A percentile compares a stretch with the other conserved stretches of the same genome.
These are phyloP conservation scores for Penicillium sp. DNA, from an alignment of 2,329 filamentous ascomycete genomes.

Conservation along the genomic window DNA sequence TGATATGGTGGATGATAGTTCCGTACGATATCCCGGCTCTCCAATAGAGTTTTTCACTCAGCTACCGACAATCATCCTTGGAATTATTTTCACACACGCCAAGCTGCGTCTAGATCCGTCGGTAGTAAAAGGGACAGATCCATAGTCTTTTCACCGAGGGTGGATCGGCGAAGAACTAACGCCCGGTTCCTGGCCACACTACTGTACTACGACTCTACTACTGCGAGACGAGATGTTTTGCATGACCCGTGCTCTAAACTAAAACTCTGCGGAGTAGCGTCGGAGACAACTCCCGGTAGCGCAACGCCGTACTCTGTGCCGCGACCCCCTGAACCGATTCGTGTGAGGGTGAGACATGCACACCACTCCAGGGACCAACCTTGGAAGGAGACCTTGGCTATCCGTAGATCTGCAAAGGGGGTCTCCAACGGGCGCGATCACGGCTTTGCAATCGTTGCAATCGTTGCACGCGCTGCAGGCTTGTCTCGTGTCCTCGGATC, in stretches of 20 bases:
- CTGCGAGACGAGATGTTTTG: constrained; percentile 20
- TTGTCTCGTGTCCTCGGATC: not conserved
- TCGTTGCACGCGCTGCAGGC: no score
- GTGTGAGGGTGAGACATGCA: constrained; percentile 22
- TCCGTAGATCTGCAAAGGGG: not conserved
- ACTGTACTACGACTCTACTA: constrained; percentile 21
- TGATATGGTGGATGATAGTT: not conserved
- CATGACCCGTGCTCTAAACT: constrained; percentile 7
- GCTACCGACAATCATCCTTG: no score
- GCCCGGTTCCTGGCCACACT: constrained; percentile 9
- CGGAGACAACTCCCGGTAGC: constrained; percentile 12
- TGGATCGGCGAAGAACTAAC: not conserved
- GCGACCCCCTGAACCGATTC: constrained; percentile 12
- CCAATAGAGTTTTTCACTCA: no score
- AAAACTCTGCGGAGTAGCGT: constrained; percentile 2
- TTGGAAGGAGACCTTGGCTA: not conserved
- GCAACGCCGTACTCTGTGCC: constrained; percentile 3
- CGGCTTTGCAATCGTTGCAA: no score
- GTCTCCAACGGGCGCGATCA: not conserved
- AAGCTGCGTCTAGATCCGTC: not conserved
- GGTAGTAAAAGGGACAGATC: not conserved
- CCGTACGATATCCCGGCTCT: no score
- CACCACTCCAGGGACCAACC: not conserved
- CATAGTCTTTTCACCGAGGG: not conserved
- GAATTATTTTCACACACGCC: not conserved